Percentiles rank a stretch among this genome's conserved stretches.
Conservation (phyloP, 2,329 filamentous ascomycete species). For the Xylariomycetidae sp. region DNA sequence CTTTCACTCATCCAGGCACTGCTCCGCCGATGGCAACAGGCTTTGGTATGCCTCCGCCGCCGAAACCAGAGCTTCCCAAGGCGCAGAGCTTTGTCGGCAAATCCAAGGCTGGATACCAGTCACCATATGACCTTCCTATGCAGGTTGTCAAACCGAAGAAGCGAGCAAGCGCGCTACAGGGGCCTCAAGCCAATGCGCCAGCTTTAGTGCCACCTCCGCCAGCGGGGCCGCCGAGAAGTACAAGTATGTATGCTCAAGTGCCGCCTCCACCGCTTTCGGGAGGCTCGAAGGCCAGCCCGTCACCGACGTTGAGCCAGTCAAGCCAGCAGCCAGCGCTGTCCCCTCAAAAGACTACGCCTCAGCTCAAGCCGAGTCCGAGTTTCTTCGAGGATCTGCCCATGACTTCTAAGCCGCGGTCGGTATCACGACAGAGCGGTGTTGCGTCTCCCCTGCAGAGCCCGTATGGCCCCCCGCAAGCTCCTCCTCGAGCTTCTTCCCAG, state of each 20-base stretch:
- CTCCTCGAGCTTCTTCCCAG: conserved; percentile 21
- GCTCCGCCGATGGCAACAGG: conserved; percentile 23
- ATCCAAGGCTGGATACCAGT: conserved; percentile 84
- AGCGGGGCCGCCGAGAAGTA: conserved; percentile 54
- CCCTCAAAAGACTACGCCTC: conserved; percentile 28
- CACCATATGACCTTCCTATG: conserved; percentile 91
- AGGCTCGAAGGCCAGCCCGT: conserved; percentile 20
- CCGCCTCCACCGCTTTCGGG: conserved; percentile 19
- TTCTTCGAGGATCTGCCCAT: conserved; percentile 78
- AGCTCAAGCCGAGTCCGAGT: conserved; percentile 39
- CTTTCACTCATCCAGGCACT: conserved; percentile 22
- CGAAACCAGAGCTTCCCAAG: conserved; percentile 44
- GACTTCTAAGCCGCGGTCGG: conserved; percentile 53
- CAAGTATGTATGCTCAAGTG: conserved; percentile 48
- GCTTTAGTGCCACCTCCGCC: conserved; percentile 32
- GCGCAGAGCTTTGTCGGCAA: conserved; percentile 86
- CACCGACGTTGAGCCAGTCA: conserved; percentile 31
- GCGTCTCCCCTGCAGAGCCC: conserved; percentile 35
- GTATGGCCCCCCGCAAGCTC: conserved; percentile 28
- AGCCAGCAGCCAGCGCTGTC: conserved; percentile 25
- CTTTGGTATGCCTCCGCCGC: conserved; percentile 33
- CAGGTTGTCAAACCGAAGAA: conserved; percentile 73
- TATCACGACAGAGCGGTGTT: conserved; percentile 45
- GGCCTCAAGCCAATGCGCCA: conserved; percentile 30
- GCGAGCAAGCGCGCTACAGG: conserved; percentile 52